phyloP scores from a whole-genome alignment of 306 rosid species.

The Hippophae tibetana region DNA sequence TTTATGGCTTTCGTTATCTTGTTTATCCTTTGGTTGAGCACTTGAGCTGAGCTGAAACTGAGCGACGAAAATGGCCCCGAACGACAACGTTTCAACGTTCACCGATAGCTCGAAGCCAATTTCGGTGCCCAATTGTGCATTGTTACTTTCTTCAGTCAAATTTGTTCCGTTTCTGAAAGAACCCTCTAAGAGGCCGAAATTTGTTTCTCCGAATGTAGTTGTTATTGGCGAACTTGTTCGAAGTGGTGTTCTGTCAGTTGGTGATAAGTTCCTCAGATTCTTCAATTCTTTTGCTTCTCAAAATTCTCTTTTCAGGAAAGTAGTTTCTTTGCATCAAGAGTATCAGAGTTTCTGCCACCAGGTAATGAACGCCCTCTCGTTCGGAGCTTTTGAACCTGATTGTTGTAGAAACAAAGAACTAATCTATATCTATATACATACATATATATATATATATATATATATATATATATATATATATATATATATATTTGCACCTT shows the following conservation, averaged over 20 bases:
- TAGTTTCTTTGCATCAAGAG: constrained; percentile 35
- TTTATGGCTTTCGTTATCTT: background rate
- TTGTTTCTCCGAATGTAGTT: constrained; percentile 22
- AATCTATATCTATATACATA: too few species aligned
- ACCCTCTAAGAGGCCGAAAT: constrained; percentile 23
- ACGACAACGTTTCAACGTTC: constrained; percentile 30
- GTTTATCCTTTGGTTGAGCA: background rate
- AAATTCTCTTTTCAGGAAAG: constrained; percentile 45
- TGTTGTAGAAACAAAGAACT: too few species aligned
- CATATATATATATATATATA: too few species aligned
- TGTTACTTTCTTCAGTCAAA: constrained; percentile 39
- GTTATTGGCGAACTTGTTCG: constrained; percentile 33
- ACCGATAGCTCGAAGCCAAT: constrained; percentile 14
- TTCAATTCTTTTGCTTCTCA: constrained; percentile 42
- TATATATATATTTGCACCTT: too few species aligned
- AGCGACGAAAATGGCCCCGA: constrained; percentile 32
- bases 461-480: too few species aligned
- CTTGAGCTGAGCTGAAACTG: background rate
- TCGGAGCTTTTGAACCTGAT: too few species aligned
- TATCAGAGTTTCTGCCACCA: constrained; percentile 42
- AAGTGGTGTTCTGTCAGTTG: constrained; percentile 22
- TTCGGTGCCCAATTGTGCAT: constrained; percentile 23
- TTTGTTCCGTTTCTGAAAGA: constrained; percentile 37
- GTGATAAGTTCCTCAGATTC: constrained; percentile 24
- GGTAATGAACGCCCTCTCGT: constrained; percentile 23